A percentile compares a stretch with the other conserved stretches of the same genome.
Evolutionary conservation across 768 basidiomycete species (phyloP).

Genomic region (Trametopsis cervina): DNA sequence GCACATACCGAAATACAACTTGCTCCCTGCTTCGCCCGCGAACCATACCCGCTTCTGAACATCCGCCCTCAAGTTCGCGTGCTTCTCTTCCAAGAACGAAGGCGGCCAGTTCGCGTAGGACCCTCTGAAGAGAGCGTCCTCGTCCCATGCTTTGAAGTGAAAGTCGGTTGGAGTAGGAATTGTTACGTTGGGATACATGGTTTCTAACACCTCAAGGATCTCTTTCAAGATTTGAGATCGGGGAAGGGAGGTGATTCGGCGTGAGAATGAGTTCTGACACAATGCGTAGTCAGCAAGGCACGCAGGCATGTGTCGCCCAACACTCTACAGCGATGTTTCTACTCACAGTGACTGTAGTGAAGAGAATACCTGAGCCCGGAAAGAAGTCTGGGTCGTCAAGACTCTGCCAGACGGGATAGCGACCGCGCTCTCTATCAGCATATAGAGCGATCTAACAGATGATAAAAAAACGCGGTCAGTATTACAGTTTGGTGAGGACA

Average conservation of each 20-base stretch:
- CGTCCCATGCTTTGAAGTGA: conserved; percentile 47
- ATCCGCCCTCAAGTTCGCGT: conserved; percentile 48
- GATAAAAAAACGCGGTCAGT: not conserved
- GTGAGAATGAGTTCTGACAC: conserved; percentile 52
- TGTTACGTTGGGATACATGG: conserved; percentile 49
- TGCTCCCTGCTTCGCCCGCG: conserved; percentile 56
- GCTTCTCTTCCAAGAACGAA: conserved; percentile 44
- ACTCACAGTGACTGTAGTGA: conserved; percentile 37
- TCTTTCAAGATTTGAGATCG: conserved; percentile 42
- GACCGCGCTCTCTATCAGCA: conserved; percentile 45
- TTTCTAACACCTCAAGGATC: conserved; percentile 34
- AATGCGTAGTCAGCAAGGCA: not conserved
- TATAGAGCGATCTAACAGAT: conserved; percentile 44
- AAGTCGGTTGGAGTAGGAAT: conserved; percentile 54
- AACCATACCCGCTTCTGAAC: conserved; percentile 49
- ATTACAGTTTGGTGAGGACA: not conserved
- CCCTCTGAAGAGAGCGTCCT: conserved; percentile 46
- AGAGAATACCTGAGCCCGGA: conserved; percentile 46
- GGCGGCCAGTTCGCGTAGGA: conserved; percentile 70
- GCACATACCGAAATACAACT: conserved; percentile 48
- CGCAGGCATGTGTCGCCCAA: not conserved
- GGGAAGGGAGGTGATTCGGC: conserved; percentile 49
- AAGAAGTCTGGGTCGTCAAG: conserved; percentile 46
- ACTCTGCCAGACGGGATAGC: conserved; percentile 58
- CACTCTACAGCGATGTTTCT: too few species aligned